Base-by-base conservation (phyloP, 257 asterid genomes). In the Capsicum rhomboideum region DNA sequence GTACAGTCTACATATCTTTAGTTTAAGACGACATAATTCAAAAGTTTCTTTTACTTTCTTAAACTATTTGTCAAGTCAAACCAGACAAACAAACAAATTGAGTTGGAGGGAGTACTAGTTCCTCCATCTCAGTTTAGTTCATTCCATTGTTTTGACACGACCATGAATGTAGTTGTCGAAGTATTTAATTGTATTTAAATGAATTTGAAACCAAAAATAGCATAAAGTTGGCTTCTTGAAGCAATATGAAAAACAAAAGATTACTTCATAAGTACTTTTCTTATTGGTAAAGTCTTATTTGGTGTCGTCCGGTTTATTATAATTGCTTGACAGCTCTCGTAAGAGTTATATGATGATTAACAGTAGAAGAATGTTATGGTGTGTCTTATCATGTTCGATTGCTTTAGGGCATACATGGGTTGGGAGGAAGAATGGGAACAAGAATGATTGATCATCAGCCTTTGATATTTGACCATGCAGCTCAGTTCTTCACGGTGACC, bases 371-470 rank as follows among this genome's bases (percentile, higher is more conserved):
- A 4, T 20, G 40, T 6, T 34, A 40, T 79, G 46, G 61, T 16
- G 59, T 84, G 86, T 87, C 88, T 88, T n/a, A 85, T 87, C 78
- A 77, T 86, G 82, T 85, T 90, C 87, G 59, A 85, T 79, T 82
- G 61, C 87, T 85, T 28, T 84, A 96, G 99, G 98, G 99, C 72
- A 83, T 94, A 82, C 98, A 92, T 86, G 98, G 98, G 67, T 88
- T 94, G 84, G 99, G 99, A 83, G 99, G 98, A 89, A 93, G 98
- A 88, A 89, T 96, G 97, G 98, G 97, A 78, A 96, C 99, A 84
- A 86, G 99, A 91, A 83, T 55, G 63, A 87, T 94, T 81, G 98
- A 91, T 85, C 96, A 95, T 20, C 91, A 91, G 90, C 77, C 90
- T 78, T 84, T 96, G 83, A 83, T 87, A 78, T 94, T 94, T 87